Evolutionary conservation across 2,329 filamentous ascomycete species (phyloP).

Genomic region (Geosmithia morbida): DNA sequence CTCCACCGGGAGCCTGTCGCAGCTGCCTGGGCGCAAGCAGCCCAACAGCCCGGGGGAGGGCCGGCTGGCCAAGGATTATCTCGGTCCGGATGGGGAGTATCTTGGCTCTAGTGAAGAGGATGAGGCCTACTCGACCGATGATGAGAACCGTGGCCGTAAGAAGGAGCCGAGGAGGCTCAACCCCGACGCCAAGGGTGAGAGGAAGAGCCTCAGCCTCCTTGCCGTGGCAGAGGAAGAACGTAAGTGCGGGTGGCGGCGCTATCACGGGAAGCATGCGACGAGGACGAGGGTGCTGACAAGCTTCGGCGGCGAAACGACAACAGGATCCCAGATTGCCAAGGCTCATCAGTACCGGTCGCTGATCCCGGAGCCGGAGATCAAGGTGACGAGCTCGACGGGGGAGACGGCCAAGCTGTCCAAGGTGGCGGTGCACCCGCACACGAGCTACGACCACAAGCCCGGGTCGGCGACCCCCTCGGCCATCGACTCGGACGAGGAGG

Average conservation of each 20-base stretch:
- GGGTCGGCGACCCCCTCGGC: slow-evolving; percentile 39
- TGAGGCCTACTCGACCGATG: slow-evolving; percentile 46
- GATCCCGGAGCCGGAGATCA: slow-evolving; percentile 51
- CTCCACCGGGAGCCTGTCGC: slow-evolving; percentile 47
- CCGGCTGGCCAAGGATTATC: slow-evolving; percentile 54
- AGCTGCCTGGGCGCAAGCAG: slow-evolving; percentile 42
- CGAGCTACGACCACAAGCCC: slow-evolving; percentile 63
- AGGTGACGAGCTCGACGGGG: slow-evolving; percentile 46
- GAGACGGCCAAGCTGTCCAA: slow-evolving; percentile 42
- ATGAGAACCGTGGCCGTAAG: slow-evolving; percentile 52
- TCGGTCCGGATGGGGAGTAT: slow-evolving; percentile 50
- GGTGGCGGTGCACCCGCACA: slow-evolving; percentile 60
- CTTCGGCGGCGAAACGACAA: too few species aligned
- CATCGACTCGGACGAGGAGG: slow-evolving; percentile 75
- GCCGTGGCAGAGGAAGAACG: slow-evolving; percentile 69
- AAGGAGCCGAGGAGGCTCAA: slow-evolving; percentile 32
- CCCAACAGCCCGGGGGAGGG: slow-evolving; percentile 27
- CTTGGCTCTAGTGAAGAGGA: slow-evolving; percentile 60
- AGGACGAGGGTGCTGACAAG: too few species aligned
- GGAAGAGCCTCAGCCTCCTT: slow-evolving; percentile 45
- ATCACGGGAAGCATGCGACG: too few species aligned
- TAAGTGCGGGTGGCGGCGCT: slow-evolving; percentile 39
- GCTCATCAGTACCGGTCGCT: slow-evolving; percentile 49
- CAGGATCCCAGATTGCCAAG: slow-evolving; percentile 38
- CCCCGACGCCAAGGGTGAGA: slow-evolving; percentile 20